phyloP scores from a whole-genome alignment of 1,284 basidiomycete species.

The Pseudozyma tsukubaensis region DNA sequence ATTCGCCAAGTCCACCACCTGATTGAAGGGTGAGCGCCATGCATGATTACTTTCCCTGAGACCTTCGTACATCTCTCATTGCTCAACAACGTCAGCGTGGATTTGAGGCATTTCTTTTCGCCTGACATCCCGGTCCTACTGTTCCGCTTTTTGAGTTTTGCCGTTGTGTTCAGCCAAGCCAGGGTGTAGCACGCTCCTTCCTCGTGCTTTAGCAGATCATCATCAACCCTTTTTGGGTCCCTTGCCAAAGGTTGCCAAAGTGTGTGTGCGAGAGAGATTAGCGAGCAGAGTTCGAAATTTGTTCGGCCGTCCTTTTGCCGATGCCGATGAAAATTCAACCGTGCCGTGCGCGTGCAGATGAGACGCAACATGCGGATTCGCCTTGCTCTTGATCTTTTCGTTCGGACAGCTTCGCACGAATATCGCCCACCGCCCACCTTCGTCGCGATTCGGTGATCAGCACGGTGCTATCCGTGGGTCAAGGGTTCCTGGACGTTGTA shows the following conservation, averaged over 20 bases:
- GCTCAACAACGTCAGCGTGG: too few relatives aligned
- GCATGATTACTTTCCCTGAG: too few relatives aligned
- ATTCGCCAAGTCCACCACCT: too few relatives aligned
- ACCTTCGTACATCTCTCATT: too few relatives aligned
- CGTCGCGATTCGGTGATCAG: not conserved
- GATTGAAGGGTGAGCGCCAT: too few relatives aligned
- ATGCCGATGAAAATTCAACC: not conserved
- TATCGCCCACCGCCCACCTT: not conserved
- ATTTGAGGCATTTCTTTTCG: too few relatives aligned
- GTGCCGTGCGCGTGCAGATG: not conserved
- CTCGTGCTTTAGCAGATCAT: too few relatives aligned
- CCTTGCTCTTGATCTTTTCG: not conserved
- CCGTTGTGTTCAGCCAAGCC: too few relatives aligned
- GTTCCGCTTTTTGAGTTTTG: too few relatives aligned
- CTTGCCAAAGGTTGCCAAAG: not conserved
- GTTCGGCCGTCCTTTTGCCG: not conserved
- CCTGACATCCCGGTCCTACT: too few relatives aligned
- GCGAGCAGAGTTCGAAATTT: constrained; percentile 6
- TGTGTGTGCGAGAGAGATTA: not conserved
- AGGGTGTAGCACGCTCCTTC: too few relatives aligned
- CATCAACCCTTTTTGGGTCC: too few relatives aligned
- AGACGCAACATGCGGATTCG: not conserved
- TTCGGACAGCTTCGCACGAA: not conserved
- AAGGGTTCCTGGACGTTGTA: not conserved
- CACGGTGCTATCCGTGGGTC: not conserved